Base-by-base conservation (phyloP, 805 yeast species). In the Middelhovenomyces tepae region DNA sequence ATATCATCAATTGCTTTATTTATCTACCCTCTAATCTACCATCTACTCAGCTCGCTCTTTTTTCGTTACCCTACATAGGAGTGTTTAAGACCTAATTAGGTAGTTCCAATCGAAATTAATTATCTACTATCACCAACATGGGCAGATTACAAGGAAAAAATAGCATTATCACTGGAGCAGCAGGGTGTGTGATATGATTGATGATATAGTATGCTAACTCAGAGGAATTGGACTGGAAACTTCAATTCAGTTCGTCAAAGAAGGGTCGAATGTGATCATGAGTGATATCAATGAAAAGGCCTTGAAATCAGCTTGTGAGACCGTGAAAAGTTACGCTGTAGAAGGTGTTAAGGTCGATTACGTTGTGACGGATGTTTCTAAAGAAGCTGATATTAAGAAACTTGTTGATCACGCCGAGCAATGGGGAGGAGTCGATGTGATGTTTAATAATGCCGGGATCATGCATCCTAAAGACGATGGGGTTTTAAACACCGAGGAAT, bases 361-460 rank as follows among this genome's bases (percentile, higher is more conserved):
- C 32, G 35, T 37, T 27, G 42, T 39, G 20, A 44, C 49, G 22
- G 59, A 56, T 35, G 60, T 56, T 10, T 44, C 59, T 36, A 53
- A 51, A 34, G 60, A 56, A 32, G 44, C 36, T 19, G 44, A 51
- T 21, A 58, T 56, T 35, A 47, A 44, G 39, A 55, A 51, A 2
- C 46, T 56, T 13, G 57, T 57, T 34, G 56, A 62, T 40, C 73
- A 79, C 36, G 73, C 86, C 22, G 71, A 75, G 42, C 58, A 66
- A 28, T 84, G 74, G 65, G 94, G 94, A 24, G 73, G 78, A 20
- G 75, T 86, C 36, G 94, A 86, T 57, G 66, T 84, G 14, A 67
- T 86, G 53, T 71, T 86, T 44, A 86, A 86, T 61, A 86, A 86
- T 54, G 95, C 95, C n/a, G 95, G 95, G 40, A 78, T 84, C 40